A percentile compares a stretch with the other conserved stretches of the same genome.
phyloP scores from a whole-genome alignment of 2,329 filamentous ascomycete species.

The Colletotrichum ledebouriae region DNA sequence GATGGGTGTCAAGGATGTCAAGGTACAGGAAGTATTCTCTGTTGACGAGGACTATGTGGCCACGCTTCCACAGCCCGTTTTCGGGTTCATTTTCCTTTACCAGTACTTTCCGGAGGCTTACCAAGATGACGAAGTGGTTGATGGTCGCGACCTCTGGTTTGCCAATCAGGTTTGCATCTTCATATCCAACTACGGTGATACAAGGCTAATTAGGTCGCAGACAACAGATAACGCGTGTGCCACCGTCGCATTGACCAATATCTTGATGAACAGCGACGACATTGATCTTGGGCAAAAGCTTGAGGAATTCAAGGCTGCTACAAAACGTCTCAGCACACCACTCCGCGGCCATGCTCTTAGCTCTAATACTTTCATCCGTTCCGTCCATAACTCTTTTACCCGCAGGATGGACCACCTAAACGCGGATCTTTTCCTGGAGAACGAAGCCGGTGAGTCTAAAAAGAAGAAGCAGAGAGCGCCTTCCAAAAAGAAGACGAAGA shows the following conservation, averaged over 20 bases:
- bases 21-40: slow-evolving; percentile 81
- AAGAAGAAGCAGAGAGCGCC: slow-evolving; percentile 53
- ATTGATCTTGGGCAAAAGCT: slow-evolving; percentile 80
- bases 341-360: slow-evolving; percentile 82
- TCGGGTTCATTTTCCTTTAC: slow-evolving; percentile 92
- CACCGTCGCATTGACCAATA: slow-evolving; percentile 92
- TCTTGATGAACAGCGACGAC: slow-evolving; percentile 84
- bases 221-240: slow-evolving; percentile 89
- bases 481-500: slow-evolving; percentile 54
- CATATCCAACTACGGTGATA: neutral
- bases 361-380: slow-evolving; percentile 81
- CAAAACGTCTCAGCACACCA: slow-evolving; percentile 75
- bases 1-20: slow-evolving; percentile 80
- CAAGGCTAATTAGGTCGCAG: slow-evolving; percentile 55
- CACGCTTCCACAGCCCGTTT: slow-evolving; percentile 79
- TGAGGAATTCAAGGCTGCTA: slow-evolving; percentile 79
- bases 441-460: slow-evolving; percentile 62
- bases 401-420: slow-evolving; percentile 82
- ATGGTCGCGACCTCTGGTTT: slow-evolving; percentile 82
- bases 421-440: slow-evolving; percentile 75
- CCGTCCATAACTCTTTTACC: slow-evolving; percentile 90
- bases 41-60: slow-evolving; percentile 76
- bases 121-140: slow-evolving; percentile 62
- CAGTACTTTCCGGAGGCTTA: slow-evolving; percentile 72
- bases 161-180: slow-evolving; percentile 80